Conservation (phyloP, 371 early-diverging fungal species). For the Choanephora cucurbitarum region DNA sequence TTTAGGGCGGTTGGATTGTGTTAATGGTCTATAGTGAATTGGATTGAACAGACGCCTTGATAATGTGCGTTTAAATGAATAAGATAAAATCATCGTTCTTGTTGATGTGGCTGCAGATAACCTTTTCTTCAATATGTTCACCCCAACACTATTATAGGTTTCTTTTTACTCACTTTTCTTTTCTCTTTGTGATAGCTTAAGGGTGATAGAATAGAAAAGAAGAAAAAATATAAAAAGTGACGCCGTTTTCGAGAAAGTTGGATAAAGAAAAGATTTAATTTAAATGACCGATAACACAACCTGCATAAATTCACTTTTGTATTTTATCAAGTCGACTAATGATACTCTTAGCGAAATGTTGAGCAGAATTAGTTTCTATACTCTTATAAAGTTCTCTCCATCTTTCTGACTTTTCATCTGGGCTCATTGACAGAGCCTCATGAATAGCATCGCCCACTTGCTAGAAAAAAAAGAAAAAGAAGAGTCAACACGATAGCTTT, state of each 20-base stretch:
- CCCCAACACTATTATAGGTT: no score
- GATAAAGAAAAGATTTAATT: conserved; percentile 37
- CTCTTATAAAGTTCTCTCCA: conserved; percentile 70
- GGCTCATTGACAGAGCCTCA: conserved; percentile 74
- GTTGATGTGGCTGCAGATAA: no score
- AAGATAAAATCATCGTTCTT: no score
- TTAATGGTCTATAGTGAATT: neutral
- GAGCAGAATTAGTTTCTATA: conserved; percentile 73
- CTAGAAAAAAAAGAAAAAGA: conserved; percentile 14
- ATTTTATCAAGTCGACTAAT: conserved; percentile 12
- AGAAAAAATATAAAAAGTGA: conserved; percentile 8
- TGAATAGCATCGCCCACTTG: conserved; percentile 87
- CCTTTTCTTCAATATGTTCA: no score
- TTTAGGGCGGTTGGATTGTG: conserved; percentile 17
- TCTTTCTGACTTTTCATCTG: conserved; percentile 41
- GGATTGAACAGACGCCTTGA: conserved; percentile 9
- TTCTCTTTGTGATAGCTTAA: no score
- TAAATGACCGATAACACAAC: no score
- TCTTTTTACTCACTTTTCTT: no score
- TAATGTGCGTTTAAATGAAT: no score
- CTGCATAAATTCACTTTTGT: conserved; percentile 29
- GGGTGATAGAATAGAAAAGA: conserved; percentile 6
- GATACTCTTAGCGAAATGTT: conserved; percentile 48
- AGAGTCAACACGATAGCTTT: neutral
- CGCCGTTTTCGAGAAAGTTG: conserved; percentile 17